Evolutionary conservation across 1,139 yeast genomes (phyloP), one percentile per base, ranked within the genome.

Genomic region (Pichia sp.): DNA sequence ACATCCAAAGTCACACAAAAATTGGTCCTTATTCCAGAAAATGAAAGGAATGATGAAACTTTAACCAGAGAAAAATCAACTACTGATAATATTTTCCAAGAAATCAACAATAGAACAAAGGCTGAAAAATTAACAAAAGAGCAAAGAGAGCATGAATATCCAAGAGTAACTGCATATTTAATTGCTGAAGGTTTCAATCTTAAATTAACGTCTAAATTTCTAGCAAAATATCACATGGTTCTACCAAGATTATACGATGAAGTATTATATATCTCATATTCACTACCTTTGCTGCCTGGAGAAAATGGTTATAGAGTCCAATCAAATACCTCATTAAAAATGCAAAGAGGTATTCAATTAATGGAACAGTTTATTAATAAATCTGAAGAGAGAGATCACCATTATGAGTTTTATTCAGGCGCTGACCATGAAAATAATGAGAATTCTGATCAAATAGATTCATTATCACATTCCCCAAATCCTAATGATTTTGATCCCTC

Each of bases 211-310:
- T 73, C 84, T 1, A 72, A 74, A 44, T 90, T 86, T 56, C 64
- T 90, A 37, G 69, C 75, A 38, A 71, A 74, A 16, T 73, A 82
- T 43, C 97, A 90, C 62, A 82, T 82, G 56, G 95, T 89, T 2
- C 76, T 86, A 25, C 96, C 97, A 1, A 68, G 97, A 49, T 62
- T 85, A 27, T 90, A 90, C 56, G 97, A 90, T 61, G 97, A 90
- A 56, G 95, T 90, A 6, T 66, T 92, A 30, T 92, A 89, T 60
- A 92, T 87, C 2, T 96, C 96, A 0, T 92, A 92, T 57, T 76
- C 89, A 25, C 68, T 92, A 39, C 98, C 98, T 0, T 67, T 92
- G 30, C 67, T 89, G 4, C 95, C 96, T 0, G 97, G 97, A 2
- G 78, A 76, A 42, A 90, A 85, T 52, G 96, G 95, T 0, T 83